Evolutionary conservation across 257 asterid genomes (phyloP), one percentile per base, ranked within the genome.

Genomic region (Thymus mandschuricus): DNA sequence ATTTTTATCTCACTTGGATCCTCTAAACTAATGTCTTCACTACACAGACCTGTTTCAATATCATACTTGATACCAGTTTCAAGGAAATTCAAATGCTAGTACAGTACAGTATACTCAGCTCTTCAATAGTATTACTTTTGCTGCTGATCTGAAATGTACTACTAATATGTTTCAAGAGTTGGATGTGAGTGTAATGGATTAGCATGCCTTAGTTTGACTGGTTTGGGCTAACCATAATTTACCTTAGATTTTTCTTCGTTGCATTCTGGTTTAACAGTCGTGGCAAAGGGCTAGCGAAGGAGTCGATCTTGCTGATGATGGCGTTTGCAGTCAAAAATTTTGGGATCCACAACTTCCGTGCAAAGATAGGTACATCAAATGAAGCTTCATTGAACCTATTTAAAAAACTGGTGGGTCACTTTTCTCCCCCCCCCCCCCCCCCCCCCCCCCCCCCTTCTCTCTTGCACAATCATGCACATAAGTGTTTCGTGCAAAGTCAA

Each of bases 241-340:
- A 29, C 11, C 27, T 28, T 13, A 35, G 52, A 3, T 51, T 60
- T 58, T 61, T 33, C 8, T 64, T 58, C 45, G n/a, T 38, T 8
- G 71, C 11, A 30, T 46, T 55, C 35, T 57, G 81, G 57, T 75
- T 66, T 63, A 66, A 40, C 76, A 91, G 98, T 66, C 96, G 97
- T 66, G 90, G 97, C 75, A 93, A 93, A 85, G 97, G 97, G 34
- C 88, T 93, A 64, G 98, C 92, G 35, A 87, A 83, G 74, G 96
- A 89, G 77, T 86, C 97, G 10, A 81, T 93, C 73, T 79, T 83
- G 80, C 79, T 93, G 79, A 93, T 91, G 98, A 87, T 93, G 96
- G 78, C 80, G 12, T 93, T 85, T 80, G 92, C 96, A 21, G 85
- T 85, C 69, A 76, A 82, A 76, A 88, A 79, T 70, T 77, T 90